Conservation (phyloP, 768 basidiomycete species). For the Glaciozyma antarctica region DNA sequence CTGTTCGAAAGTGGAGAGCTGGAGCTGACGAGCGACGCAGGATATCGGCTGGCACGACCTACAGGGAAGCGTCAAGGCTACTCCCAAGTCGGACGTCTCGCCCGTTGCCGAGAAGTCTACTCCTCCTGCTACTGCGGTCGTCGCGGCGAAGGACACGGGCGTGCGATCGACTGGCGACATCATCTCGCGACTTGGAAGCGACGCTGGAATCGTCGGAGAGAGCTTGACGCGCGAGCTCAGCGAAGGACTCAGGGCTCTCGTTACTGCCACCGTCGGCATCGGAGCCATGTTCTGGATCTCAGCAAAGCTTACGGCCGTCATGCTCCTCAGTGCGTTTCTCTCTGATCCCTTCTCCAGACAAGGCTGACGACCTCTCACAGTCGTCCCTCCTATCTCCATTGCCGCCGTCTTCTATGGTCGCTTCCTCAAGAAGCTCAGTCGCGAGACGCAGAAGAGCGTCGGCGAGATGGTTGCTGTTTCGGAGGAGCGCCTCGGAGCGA, state of each 20-base stretch:
- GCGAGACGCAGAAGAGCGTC: constrained; percentile 83
- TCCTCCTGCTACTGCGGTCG: not conserved
- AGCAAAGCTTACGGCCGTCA: constrained; percentile 61
- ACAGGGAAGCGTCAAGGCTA: constrained; percentile 18
- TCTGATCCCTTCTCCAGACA: not conserved
- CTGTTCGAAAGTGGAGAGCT: not conserved
- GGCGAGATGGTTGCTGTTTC: constrained; percentile 68
- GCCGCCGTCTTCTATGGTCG: constrained; percentile 84
- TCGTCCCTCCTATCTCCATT: constrained; percentile 53
- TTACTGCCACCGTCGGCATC: constrained; percentile 95
- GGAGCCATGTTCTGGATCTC: constrained; percentile 93
- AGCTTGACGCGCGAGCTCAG: constrained; percentile 46
- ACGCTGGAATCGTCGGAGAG: constrained; percentile 78
- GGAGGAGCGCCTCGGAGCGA: constrained; percentile 75
- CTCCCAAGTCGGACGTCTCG: not conserved
- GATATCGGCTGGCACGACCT: constrained; percentile 34
- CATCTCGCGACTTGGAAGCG: constrained; percentile 76
- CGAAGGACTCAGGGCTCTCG: constrained; percentile 54
- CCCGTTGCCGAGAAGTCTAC: not conserved
- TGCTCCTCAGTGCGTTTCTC: constrained; percentile 62
- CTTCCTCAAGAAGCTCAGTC: constrained; percentile 83
- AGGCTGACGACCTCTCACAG: constrained; percentile 77
- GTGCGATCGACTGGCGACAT: constrained; percentile 75
- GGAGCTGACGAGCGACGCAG: not conserved
- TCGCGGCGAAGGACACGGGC: constrained; percentile 20